phyloP scores from a whole-genome alignment of 306 rosid genomes.

The Purshia tridentata region DNA sequence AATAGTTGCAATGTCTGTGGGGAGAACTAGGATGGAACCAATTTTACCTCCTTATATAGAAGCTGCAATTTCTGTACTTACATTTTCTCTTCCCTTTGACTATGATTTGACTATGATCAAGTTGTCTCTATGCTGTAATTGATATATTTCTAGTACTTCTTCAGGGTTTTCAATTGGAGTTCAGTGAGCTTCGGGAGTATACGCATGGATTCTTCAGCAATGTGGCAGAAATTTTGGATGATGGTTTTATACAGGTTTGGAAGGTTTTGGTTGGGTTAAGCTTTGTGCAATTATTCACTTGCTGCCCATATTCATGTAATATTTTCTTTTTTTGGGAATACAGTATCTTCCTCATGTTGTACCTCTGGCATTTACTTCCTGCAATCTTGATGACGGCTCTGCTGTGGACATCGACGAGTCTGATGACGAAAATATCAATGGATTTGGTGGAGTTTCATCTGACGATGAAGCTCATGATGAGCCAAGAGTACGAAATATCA shows the following conservation, averaged over 20 bases:
- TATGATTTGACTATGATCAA: slow-evolving; percentile 15
- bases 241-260: slow-evolving; percentile 75
- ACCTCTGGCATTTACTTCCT: slow-evolving; percentile 86
- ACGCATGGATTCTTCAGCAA: slow-evolving; percentile 98
- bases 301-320: slow-evolving; percentile 28
- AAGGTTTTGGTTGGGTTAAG: slow-evolving; percentile 20
- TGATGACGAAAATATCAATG: slow-evolving; percentile 74
- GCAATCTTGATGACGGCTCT: slow-evolving; percentile 99
- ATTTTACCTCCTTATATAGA: slow-evolving; percentile 86
- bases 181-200: slow-evolving; percentile 95
- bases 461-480: slow-evolving; percentile 98
- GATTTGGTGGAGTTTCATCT: slow-evolving; percentile 97
- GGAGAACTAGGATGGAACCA: slow-evolving; percentile 84
- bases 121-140: slow-evolving; percentile 14
- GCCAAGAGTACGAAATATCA: slow-evolving; percentile 91
- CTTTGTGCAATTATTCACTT: slow-evolving; percentile 25
- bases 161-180: slow-evolving; percentile 92
- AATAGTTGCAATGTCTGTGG: slow-evolving; percentile 96
- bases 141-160: slow-evolving; percentile 26
- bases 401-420: slow-evolving; percentile 86
- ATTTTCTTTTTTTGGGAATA: slow-evolving; percentile 30
- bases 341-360: slow-evolving; percentile 99
- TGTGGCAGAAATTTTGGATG: slow-evolving; percentile 87
- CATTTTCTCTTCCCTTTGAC: slow-evolving; percentile 25
- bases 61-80: slow-evolving; percentile 88